A percentile compares a stretch with the other conserved stretches of the same genome.
Evolutionary conservation across 768 basidiomycete species (phyloP).

Genomic region (Russula sp.): DNA sequence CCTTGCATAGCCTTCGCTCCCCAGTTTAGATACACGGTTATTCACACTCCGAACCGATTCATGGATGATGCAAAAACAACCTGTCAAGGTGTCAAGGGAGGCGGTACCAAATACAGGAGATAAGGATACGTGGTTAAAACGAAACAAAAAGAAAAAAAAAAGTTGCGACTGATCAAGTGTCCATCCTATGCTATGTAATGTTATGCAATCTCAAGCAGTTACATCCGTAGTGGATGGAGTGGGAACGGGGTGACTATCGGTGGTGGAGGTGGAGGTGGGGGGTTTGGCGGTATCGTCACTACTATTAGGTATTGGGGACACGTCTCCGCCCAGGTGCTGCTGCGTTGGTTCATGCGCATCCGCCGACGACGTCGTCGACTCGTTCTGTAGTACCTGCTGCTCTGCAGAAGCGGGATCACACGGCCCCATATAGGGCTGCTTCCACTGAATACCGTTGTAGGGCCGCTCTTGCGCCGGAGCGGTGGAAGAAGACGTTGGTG

Average conservation of each 20-base stretch:
- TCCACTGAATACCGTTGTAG: conserved; percentile 13
- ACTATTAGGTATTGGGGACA: not conserved
- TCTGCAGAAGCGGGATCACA: not conserved
- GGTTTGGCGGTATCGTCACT: not conserved
- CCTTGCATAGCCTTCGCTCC: no score
- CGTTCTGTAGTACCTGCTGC: not conserved
- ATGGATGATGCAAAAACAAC: not conserved
- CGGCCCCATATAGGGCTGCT: conserved; percentile 15
- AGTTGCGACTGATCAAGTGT: not conserved
- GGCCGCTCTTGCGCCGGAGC: not conserved
- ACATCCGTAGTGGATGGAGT: not conserved
- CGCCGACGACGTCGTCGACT: not conserved
- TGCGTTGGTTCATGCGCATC: not conserved
- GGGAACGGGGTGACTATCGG: not conserved
- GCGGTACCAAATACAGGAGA: conserved; percentile 14
- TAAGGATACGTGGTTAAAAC: conserved; percentile 13
- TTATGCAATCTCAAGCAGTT: not conserved
- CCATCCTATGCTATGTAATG: not conserved
- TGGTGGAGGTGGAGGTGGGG: not conserved
- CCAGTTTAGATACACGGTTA: no score
- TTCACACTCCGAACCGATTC: no score
- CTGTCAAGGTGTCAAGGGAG: not conserved
- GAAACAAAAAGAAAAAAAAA: not conserved
- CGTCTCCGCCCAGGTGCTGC: not conserved
- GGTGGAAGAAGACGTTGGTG: not conserved